phyloP scores from a whole-genome alignment of 1,284 basidiomycete genomes.

The Earliella scabrosa region DNA sequence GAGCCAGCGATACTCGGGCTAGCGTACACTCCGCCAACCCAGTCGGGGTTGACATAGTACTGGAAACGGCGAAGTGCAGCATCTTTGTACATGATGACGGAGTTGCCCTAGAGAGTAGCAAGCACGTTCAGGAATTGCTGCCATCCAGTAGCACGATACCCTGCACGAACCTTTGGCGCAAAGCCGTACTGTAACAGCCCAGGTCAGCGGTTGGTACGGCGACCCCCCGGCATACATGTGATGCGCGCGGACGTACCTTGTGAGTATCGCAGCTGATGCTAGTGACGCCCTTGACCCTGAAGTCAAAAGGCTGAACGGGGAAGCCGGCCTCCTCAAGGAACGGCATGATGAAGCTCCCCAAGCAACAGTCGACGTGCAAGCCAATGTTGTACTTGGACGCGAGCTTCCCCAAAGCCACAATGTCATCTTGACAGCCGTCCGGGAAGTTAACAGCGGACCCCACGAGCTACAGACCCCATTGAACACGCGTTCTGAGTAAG shows the following conservation, averaged over 20 bases:
- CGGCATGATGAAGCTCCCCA: slow-evolving; percentile 91
- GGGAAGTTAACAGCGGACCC: slow-evolving; percentile 94
- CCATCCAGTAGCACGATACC: not conserved
- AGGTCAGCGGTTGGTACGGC: not conserved
- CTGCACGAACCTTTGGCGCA: slow-evolving; percentile 71
- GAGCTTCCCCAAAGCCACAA: slow-evolving; percentile 78
- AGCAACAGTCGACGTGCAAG: slow-evolving; percentile 92
- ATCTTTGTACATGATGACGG: slow-evolving; percentile 90
- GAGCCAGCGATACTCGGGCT: slow-evolving; percentile 90
- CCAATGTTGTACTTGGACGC: slow-evolving; percentile 82
- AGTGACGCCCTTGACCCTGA: slow-evolving; percentile 88
- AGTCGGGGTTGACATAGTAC: slow-evolving; percentile 83
- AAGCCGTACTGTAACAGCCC: slow-evolving; percentile 67
- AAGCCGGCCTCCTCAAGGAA: slow-evolving; percentile 73
- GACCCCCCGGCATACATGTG: slow-evolving; percentile 4
- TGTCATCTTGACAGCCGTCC: slow-evolving; percentile 90
- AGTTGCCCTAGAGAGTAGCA: slow-evolving; percentile 67
- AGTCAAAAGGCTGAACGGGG: slow-evolving; percentile 70
- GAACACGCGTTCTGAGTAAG: not conserved
- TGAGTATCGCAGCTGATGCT: slow-evolving; percentile 93
- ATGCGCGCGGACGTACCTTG: slow-evolving; percentile 54
- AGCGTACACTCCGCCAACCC: slow-evolving; percentile 82
- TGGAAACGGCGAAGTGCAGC: slow-evolving; percentile 77
- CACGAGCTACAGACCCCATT: slow-evolving; percentile 61
- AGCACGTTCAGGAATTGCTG: not conserved